A percentile compares a stretch with the other conserved stretches of the same genome.
Conservation (phyloP, 768 basidiomycete species). For the Leucocoprinus sp. region DNA sequence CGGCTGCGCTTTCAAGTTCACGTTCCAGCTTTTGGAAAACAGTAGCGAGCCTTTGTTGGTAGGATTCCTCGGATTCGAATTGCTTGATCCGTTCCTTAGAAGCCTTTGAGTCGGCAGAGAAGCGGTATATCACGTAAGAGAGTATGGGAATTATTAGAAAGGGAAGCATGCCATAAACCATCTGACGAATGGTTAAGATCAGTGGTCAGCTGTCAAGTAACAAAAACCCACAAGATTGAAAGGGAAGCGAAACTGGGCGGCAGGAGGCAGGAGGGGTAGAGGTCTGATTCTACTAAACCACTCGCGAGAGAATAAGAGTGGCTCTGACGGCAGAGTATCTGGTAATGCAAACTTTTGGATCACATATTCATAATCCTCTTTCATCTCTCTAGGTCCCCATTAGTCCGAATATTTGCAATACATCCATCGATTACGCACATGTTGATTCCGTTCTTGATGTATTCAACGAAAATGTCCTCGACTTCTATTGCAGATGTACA, state of each 20-base stretch:
- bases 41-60: constrained; percentile 41
- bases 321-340: constrained; percentile 34
- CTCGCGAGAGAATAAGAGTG: constrained; percentile 28
- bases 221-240: constrained; percentile 54
- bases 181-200: constrained; percentile 23
- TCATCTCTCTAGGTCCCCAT: constrained; percentile 39
- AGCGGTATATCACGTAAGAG: constrained; percentile 43
- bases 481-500: constrained; percentile 67
- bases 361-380: constrained; percentile 48
- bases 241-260: constrained; percentile 54
- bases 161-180: constrained; percentile 50
- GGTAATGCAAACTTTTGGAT: constrained; percentile 47
- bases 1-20: constrained; percentile 51
- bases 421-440: constrained; percentile 41
- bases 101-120: constrained; percentile 48
- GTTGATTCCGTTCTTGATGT: constrained; percentile 48
- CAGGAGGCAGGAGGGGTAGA: constrained; percentile 47
- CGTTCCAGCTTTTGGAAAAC: constrained; percentile 51
- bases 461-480: constrained; percentile 55
- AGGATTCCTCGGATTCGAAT: constrained; percentile 48
- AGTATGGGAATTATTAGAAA: constrained; percentile 55
- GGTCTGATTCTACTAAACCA: constrained; percentile 40
- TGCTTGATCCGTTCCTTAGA: constrained; percentile 60
- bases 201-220: background rate
- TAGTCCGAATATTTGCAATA: constrained; percentile 3